A percentile compares a stretch with the other conserved stretches of the same genome.
phyloP scores from a whole-genome alignment of 495 filamentous ascomycete genomes.

The Friedmanniomyces endolithicus region DNA sequence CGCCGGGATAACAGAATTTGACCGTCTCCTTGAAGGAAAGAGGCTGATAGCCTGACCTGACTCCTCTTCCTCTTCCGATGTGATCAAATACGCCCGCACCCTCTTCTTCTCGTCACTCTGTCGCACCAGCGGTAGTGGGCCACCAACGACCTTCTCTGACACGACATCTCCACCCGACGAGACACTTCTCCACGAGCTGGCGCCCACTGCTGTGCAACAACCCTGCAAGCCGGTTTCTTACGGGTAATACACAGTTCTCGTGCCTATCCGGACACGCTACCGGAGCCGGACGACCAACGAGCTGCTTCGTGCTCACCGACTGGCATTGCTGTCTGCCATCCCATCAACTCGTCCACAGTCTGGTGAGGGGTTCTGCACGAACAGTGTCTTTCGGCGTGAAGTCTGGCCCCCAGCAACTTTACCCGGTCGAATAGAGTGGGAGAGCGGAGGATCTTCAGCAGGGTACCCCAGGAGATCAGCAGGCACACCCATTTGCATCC shows the following conservation, averaged over 20 bases:
- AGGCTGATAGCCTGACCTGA: not conserved
- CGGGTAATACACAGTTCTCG: not conserved
- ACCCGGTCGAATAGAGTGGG: no score
- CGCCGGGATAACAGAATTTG: not conserved
- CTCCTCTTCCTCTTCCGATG: not conserved
- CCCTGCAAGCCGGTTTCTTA: not conserved
- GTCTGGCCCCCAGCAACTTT: not conserved
- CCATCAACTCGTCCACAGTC: no score
- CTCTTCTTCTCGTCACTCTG: not conserved
- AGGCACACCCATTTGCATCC: not conserved
- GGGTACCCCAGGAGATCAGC: conserved; percentile 1
- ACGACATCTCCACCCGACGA: not conserved
- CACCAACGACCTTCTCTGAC: not conserved
- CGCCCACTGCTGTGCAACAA: not conserved
- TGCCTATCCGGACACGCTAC: no score
- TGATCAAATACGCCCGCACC: not conserved
- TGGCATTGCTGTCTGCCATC: not conserved
- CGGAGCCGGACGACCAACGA: not conserved
- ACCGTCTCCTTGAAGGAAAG: not conserved
- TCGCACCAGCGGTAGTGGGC: not conserved
- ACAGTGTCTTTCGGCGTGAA: not conserved
- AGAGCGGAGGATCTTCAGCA: not conserved
- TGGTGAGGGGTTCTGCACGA: not conserved
- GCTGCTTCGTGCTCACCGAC: not conserved
- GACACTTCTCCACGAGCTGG: conserved; percentile 6